phyloP scores from a whole-genome alignment of 1,284 basidiomycete genomes.

The Sutorius eximius region DNA sequence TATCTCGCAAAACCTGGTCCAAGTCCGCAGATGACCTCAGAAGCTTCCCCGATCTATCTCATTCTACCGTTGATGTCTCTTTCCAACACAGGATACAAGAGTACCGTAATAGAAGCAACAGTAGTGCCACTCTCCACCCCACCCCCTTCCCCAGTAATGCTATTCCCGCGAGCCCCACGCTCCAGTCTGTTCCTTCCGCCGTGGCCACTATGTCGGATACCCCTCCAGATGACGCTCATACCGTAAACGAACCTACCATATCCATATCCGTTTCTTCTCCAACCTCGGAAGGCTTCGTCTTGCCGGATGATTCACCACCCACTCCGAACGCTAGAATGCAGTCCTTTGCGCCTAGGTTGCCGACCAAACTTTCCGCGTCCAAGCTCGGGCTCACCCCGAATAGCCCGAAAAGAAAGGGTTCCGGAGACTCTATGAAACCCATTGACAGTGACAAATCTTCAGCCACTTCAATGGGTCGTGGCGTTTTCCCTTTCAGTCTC shows the following conservation, averaged over 20 bases:
- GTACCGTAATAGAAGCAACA: slow-evolving; percentile 52
- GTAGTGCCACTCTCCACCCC: slow-evolving; percentile 38
- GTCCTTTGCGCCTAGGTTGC: slow-evolving; percentile 67
- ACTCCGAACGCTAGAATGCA: slow-evolving; percentile 37
- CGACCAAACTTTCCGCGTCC: slow-evolving; percentile 62
- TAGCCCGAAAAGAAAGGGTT: slow-evolving; percentile 55
- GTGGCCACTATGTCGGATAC: slow-evolving; percentile 16
- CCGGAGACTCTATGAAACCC: slow-evolving; percentile 37
- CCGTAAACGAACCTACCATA: slow-evolving; percentile 29
- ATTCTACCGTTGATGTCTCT: slow-evolving; percentile 47
- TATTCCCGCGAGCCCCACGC: slow-evolving; percentile 34
- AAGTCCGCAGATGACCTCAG: slow-evolving; percentile 75
- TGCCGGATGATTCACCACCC: slow-evolving; percentile 25
- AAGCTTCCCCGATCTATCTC: slow-evolving; percentile 47
- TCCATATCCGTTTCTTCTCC: slow-evolving; percentile 40
- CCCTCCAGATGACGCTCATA: slow-evolving; percentile 23
- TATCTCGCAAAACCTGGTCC: slow-evolving; percentile 73
- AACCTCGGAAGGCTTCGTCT: slow-evolving; percentile 24
- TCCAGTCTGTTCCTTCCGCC: slow-evolving; percentile 51
- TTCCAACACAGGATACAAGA: slow-evolving; percentile 63
- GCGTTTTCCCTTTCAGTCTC: slow-evolving; percentile 36
- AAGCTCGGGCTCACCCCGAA: slow-evolving; percentile 43
- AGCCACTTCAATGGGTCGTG: slow-evolving; percentile 22
- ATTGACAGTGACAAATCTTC: slow-evolving; percentile 29
- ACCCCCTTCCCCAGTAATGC: slow-evolving; percentile 26